Base-by-base conservation (phyloP, 176 grass and related monocot genomes). In the Ensete ventricosum region DNA sequence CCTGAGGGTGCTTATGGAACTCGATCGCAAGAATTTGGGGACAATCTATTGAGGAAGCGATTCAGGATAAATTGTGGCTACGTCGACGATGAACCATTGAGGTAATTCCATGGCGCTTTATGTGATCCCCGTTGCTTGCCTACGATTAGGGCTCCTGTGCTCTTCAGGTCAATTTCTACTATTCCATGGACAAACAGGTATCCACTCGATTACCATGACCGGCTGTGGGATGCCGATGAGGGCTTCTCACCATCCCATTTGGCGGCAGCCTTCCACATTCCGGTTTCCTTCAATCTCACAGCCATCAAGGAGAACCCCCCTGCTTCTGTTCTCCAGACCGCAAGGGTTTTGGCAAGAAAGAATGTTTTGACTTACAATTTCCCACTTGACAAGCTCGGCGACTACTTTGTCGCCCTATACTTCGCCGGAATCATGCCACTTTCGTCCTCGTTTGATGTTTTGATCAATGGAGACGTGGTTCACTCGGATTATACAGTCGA, bases 21-120 rank as follows among this genome's bases (percentile, higher is more conserved):
- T 43, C 64, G 49, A 73, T 67, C 79, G 66, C 50, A 73, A 14
- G 50, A 7, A 52, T 51, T 58, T 50, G 68, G 55, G 34, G 67
- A 51, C 48, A 79, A 52, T 21, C 71, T 79, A 43, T 73, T 78
- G 54, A 72, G 75, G 64, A 83, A 79, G 71, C 62, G 74, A 58
- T 83, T 83, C 73, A 68, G 76, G 23, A 83, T 83, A 27, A 83
- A 79, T 73, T 83, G 82, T 73, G 82, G 82, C 29, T 79, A 73
- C 67, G 67, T 49, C 63, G 50, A 67, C 53, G 73, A 74, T 53
- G 48, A 72, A 62, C 54, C 82, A 78, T 63, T 66, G 57, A 83
- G 82, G 82, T 83, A 83, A 43, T 43, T 8, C 10, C 26, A 12
- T 71, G 52, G 24, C 52, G 2, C 21, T 19, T 24, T 13, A 72